Base-by-base conservation (phyloP, 2,329 filamentous ascomycete species). In the Hymenoscyphus scutula region DNA sequence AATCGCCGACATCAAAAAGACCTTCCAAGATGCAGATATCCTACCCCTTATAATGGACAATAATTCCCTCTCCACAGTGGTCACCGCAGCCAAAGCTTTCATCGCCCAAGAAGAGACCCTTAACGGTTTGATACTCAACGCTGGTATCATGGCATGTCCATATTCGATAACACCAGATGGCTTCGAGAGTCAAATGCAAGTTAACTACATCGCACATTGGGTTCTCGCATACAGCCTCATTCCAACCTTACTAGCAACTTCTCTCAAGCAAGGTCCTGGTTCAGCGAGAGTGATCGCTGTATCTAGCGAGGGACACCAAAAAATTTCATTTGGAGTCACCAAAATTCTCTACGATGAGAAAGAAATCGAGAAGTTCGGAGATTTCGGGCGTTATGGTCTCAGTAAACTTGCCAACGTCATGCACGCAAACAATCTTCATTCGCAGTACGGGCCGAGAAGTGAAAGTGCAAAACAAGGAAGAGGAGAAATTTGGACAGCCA, bases 21-120 rank as follows among this genome's bases (percentile, higher is more conserved):
- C 32, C 60, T 82, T 81, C 63, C 77, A 77, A 17, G 73, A 75
- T 13, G 71, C 84, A 25, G 83, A 87, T 69, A 74, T 85, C 15
- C 58, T 54, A 17, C 53, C 61, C 3, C 60, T 72, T 5, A 54
- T 64, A n/a, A 62, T 72, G 55, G 69, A 72, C 23, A 64, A 73
- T 25, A 64, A 53, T 1, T 68, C 68, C 55, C 67, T 75, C 13
- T 58, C 64, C 8, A 72, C 64, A 5, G 61, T 75, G 17, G 71
- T 71, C n/a, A 54, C 67, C 15, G 69, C 75, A 5, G 67, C 69
- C 0, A 66, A 72, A 7, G 58, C 51, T 2, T 74, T 78, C 64
- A 62, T 71, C 29, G 59, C 68, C 1, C 62, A 70, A 23, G 73
- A 76, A 63, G 32, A 63, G 3, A 58, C 67, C 10, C 73, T 81